phyloP scores from a whole-genome alignment of 2,329 filamentous ascomycete species.

The Clonostachys byssicola region DNA sequence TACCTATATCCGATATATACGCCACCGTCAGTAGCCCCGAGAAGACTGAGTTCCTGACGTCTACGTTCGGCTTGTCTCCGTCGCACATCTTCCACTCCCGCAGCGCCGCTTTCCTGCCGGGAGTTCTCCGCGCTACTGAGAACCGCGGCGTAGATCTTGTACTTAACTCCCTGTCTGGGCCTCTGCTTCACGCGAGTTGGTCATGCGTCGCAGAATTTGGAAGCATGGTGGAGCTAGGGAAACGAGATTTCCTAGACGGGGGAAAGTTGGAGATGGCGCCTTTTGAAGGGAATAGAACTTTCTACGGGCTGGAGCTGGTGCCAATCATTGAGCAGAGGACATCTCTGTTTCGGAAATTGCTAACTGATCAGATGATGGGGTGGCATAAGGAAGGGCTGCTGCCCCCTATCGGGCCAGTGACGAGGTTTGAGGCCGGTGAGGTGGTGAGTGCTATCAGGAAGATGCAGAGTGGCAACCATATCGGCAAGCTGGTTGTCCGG shows the following conservation, averaged over 20 bases:
- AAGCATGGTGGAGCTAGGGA: conserved; percentile 38
- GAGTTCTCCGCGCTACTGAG: conserved; percentile 15
- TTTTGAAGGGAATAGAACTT: conserved; percentile 30
- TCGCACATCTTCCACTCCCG: conserved; percentile 18
- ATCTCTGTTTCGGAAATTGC: not conserved
- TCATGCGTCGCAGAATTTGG: conserved; percentile 37
- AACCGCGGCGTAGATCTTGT: conserved; percentile 24
- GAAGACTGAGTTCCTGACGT: conserved; percentile 17
- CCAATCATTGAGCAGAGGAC: not conserved
- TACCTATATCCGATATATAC: conserved; percentile 11
- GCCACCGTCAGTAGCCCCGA: conserved; percentile 16
- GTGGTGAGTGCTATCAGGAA: conserved; percentile 32
- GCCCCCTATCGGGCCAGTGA: conserved; percentile 12
- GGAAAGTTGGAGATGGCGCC: conserved; percentile 35
- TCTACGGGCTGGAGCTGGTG: conserved; percentile 3
- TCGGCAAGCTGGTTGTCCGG: conserved; percentile 32
- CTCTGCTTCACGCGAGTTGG: conserved; percentile 35
- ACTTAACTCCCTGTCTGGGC: conserved; percentile 28
- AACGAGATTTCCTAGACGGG: conserved; percentile 30
- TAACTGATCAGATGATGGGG: not conserved
- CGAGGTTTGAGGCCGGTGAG: conserved; percentile 15
- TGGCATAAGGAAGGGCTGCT: not conserved
- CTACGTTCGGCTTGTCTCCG: conserved; percentile 17
- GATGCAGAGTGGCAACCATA: conserved; percentile 35
- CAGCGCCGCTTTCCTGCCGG: conserved; percentile 15